Evolutionary conservation across 1,284 basidiomycete species (phyloP).

Genomic region (Irpex sp.): DNA sequence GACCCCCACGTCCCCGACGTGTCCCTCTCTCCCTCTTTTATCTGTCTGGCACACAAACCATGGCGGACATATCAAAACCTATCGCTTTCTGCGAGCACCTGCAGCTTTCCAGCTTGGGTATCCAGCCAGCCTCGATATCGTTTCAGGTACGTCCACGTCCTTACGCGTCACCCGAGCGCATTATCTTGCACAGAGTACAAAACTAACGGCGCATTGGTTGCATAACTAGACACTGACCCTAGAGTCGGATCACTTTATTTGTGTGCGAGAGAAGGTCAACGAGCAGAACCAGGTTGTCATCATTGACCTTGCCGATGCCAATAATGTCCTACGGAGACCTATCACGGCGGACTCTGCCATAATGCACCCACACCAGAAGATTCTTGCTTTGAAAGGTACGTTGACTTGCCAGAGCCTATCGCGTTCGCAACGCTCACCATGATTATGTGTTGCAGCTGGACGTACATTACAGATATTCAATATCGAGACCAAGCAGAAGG

Average conservation of each 20-base stretch:
- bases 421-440: background rate
- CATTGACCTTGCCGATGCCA: conserved; percentile 92
- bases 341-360: conserved; percentile 98
- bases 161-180: conserved; percentile 27
- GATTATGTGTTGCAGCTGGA: conserved; percentile 53
- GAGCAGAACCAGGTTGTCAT: conserved; percentile 97
- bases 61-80: conserved; percentile 52
- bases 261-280: conserved; percentile 84
- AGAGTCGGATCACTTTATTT: conserved; percentile 97
- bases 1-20: conserved; percentile 9
- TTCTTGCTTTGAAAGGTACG: conserved; percentile 91
- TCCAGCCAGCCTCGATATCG: conserved; percentile 95
- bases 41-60: background rate
- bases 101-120: conserved; percentile 93
- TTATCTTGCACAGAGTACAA: conserved; percentile 16
- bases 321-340: conserved; percentile 94
- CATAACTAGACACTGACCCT: conserved; percentile 75
- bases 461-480: conserved; percentile 98
- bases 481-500: conserved; percentile 95
- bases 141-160: conserved; percentile 69
- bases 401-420: conserved; percentile 2
- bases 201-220: background rate
- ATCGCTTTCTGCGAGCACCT: conserved; percentile 84
- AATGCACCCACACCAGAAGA: conserved; percentile 97
- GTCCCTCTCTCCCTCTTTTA: background rate